Base-by-base conservation (phyloP, 495 filamentous ascomycete species). In the Penicillium dipodomyicola region DNA sequence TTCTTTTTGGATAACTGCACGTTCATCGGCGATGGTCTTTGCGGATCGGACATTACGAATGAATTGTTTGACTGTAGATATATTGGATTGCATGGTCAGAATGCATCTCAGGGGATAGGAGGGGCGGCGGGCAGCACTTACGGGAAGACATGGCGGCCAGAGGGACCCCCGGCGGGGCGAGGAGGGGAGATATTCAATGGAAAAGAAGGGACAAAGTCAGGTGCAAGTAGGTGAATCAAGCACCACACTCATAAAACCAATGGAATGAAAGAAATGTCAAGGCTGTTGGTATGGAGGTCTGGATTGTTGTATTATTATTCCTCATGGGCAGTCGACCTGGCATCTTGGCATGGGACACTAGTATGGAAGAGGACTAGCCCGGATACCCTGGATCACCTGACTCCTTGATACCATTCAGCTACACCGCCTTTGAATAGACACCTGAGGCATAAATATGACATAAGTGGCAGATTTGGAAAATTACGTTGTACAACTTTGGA, bases 21-120 rank as follows among this genome's bases (percentile, higher is more conserved):
- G 85, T 79, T 98, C 94, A 74, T 98, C 94, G 67, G 95, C 95
- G 68, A 98, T 94, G 30, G 94, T 98, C 82, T 98, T 98, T 50
- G 94, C 90, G 43, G 93, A 92, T 67, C 94, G 90, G 62, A 98
- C 94, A 78, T 96, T 96, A 69, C 94, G 91, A 75, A 98, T 98
- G 78, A 98, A 98, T 80, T 97, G 93, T 78, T 98, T 98, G 72
- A 98, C 93, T 97, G 65, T 60, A 56, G 37, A 46, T 17, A 35
- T 35, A 44, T 49, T 43, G 59, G 6, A 14, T 40, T 39, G 52
- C 32, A 43, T 44, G 49, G 57, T 57, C 61, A 63, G 65, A 57
- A 51, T 29, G 53, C 58, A 67, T 58, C 65, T 74, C 68, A 67
- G 71, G 65, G 67, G 71, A 67, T 70, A 67, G 56, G 59, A 61